A percentile compares a stretch with the other conserved stretches of the same genome.
These are phyloP conservation scores for Endothia cerciana DNA, from an alignment of 2,329 filamentous ascomycete species.

Conservation along the genomic window DNA sequence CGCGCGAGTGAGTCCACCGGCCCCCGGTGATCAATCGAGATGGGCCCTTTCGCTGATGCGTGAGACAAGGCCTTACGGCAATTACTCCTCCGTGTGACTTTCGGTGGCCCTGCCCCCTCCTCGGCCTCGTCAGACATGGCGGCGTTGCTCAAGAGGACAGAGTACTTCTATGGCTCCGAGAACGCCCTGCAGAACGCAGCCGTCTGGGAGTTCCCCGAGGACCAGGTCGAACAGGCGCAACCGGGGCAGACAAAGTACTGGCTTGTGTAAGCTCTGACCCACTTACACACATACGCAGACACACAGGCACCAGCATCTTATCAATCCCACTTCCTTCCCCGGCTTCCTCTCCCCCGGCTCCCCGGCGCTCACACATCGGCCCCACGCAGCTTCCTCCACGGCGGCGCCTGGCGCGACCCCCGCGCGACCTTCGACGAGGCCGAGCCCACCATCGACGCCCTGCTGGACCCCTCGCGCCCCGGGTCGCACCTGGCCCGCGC, in stretches of 20 bases:
- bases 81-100: neutral
- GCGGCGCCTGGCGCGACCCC: conserved; percentile 67
- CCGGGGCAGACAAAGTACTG: conserved; percentile 24
- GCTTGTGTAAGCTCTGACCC: conserved; percentile 24
- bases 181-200: conserved; percentile 29
- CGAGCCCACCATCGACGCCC: conserved; percentile 46
- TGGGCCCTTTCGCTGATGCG: neutral
- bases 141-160: conserved; percentile 24
- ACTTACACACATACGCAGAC: neutral
- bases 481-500: conserved; percentile 26
- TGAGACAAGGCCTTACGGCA: neutral
- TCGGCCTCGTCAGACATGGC: neutral
- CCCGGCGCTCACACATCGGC: neutral
- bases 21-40: neutral
- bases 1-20: neutral
- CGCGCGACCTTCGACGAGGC: conserved; percentile 51
- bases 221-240: neutral
- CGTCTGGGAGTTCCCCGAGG: conserved; percentile 29
- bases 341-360: neutral
- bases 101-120: neutral
- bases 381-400: conserved; percentile 59
- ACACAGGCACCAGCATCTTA: no score
- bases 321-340: no score
- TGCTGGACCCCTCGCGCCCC: conserved; percentile 39
- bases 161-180: conserved; percentile 24